These are phyloP conservation scores for Linum lewisii DNA, from an alignment of 345 rosid species.

Conservation along the genomic window DNA sequence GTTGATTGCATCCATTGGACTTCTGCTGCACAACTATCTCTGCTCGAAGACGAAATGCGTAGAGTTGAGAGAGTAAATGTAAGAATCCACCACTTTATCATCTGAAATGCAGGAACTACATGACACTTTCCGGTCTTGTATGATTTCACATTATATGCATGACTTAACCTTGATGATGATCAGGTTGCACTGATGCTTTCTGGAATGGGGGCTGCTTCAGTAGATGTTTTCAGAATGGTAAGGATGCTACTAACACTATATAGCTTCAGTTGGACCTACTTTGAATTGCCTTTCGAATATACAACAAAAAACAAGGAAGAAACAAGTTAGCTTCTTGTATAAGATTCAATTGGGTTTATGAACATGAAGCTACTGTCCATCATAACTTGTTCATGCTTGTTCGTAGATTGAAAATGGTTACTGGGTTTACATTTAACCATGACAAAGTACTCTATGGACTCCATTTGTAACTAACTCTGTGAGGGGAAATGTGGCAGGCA, in stretches of 20 bases:
- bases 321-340: too few relatives aligned
- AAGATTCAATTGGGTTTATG: too few relatives aligned
- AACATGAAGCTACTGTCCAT: too few relatives aligned
- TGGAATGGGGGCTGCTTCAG: constrained; percentile 75
- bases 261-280: too few relatives aligned
- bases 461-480: not conserved
- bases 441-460: too few relatives aligned
- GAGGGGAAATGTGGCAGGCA: constrained; percentile 45
- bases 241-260: constrained; percentile 13
- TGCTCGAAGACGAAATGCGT: constrained; percentile 98
- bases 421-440: too few relatives aligned
- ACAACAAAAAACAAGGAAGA: too few relatives aligned
- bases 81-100: constrained; percentile 12
- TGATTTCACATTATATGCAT: too few relatives aligned
- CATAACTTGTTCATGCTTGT: too few relatives aligned
- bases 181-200: constrained; percentile 96
- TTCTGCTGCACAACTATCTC: constrained; percentile 80
- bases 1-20: constrained; percentile 96
- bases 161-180: constrained; percentile 16
- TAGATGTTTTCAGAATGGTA: constrained; percentile 86
- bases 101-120: too few relatives aligned
- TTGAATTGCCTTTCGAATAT: too few relatives aligned
- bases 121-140: too few relatives aligned
- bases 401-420: not conserved
- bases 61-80: constrained; percentile 94